Evolutionary conservation across 441 rosid genomes (phyloP), one percentile per base, ranked within the genome.

Genomic region (California macrophylla): DNA sequence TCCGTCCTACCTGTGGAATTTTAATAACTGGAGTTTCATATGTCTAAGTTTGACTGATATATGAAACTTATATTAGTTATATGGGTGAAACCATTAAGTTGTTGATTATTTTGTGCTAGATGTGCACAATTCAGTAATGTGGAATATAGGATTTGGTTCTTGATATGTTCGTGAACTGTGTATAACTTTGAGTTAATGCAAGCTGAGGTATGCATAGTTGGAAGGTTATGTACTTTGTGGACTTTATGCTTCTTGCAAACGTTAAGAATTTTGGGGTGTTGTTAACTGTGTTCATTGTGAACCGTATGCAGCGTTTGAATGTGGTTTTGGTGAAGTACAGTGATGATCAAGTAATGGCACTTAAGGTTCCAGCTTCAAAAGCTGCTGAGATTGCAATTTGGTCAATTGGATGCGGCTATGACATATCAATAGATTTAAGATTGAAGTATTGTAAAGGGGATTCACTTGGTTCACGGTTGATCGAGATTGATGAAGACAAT

Each of bases 381-480:
- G 97, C 98, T 71, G 97, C 98, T 66, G 86, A 86, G 82, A 75
- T 88, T 78, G 97, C 98, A 64, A 85, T 91, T 26, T 89, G 84
- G 24, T 86, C 96, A 0, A 91, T 94, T 40, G 98, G 98, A 24
- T 79, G 89, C 40, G 98, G 98, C 38, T 94, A 91, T 62, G 90
- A 94, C 78, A 71, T 91, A 36, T 82, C 97, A 38, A 64, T 72
- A n/a, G 98, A 94, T 86, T 63, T 94, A 20, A 81, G 96, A 71
- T 81, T 94, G 70, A 94, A 85, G 71, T 84, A 77, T 75, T 89
- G 97, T 71, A 86, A 86, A 77, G 96, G 90, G 56, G 90, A 80
- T 67, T 74, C 73, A 0, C 75, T 64, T 16, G 79, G 80, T 71
- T 82, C 86, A 0, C 81, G 82, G 1, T 81, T 93, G 65, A 91